These are phyloP conservation scores for Cantharellus anzutake DNA, from an alignment of 768 basidiomycete species.

Conservation along the genomic window DNA sequence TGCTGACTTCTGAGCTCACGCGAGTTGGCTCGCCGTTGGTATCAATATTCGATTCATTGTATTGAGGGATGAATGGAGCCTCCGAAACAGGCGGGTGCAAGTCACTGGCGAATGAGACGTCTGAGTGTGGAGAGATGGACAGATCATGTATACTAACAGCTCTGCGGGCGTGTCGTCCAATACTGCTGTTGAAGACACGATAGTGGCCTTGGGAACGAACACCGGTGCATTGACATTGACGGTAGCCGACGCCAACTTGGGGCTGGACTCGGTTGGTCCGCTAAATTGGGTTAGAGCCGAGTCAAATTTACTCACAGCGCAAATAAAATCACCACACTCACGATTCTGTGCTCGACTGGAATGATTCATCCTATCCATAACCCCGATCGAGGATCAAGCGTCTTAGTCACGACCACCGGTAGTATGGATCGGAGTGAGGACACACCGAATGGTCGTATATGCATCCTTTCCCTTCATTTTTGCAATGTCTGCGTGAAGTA, in stretches of 20 bases:
- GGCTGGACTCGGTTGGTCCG: too few species aligned
- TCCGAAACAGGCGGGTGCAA: too few species aligned
- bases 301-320: background rate
- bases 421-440: slow-evolving; percentile 4
- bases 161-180: background rate
- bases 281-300: too few species aligned
- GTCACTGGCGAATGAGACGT: too few species aligned
- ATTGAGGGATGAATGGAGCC: too few species aligned
- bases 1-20: too few species aligned
- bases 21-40: too few species aligned
- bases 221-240: slow-evolving; percentile 53
- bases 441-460: slow-evolving; percentile 57
- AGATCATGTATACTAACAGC: too few species aligned
- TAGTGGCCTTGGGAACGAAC: slow-evolving; percentile 49
- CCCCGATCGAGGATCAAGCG: too few species aligned
- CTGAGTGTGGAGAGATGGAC: too few species aligned
- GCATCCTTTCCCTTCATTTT: slow-evolving; percentile 75
- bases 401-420: too few species aligned
- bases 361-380: background rate
- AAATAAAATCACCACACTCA: background rate
- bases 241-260: background rate
- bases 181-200: slow-evolving; percentile 3
- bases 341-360: background rate
- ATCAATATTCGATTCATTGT: too few species aligned
- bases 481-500: slow-evolving; percentile 39